Base-by-base conservation (phyloP, 1,284 basidiomycete species). In the Cutaneotrichosporon cavernicola region DNA sequence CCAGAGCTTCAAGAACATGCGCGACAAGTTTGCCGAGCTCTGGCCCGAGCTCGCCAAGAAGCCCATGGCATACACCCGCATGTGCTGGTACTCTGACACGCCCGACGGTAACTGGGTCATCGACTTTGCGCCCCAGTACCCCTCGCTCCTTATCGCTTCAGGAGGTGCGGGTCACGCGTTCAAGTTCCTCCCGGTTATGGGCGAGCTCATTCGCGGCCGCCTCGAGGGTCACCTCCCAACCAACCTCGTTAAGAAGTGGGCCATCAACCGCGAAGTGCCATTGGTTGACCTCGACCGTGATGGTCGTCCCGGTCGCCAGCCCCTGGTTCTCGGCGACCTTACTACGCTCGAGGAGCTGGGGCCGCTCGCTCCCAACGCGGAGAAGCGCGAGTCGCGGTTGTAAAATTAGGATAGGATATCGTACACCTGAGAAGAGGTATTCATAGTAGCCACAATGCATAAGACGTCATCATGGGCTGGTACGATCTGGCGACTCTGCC, bases 91-190 rank as follows among this genome's bases (percentile, higher is more conserved):
- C 61, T 72, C 69, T 6, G 74, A 74, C 57, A 69, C 67, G 10
- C 64, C 69, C 16, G 90, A 92, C 73, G 86, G 86, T 1, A 83
- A 92, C 78, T 93, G 89, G 88, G 82, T 92, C 46, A 90, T 93
- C 67, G 89, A 90, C 40, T 83, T 79, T 52, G 84, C 87, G 65
- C 86, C 88, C 0, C 73, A 76, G 7, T 84, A 89, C 72, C 72
- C 82, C 11, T 83, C 84, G 1, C 71, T 93, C 18, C 75, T 90
- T 57, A 76, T 92, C 21, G 90, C 90, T 5, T 91, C 90, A 0
- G 88, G 85, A 16, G 91, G 88, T 7, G 89, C 87, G 69, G 91
- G 90, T 0, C 91, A 93, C 78, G 90, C 86, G 0, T 92, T 87
- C 83, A 93, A 70, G 70, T 70, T 73, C 81, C 82, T 93, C 14